Base-by-base conservation (phyloP, 2,329 filamentous ascomycete genomes). In the Coniochaeta prunicola region DNA sequence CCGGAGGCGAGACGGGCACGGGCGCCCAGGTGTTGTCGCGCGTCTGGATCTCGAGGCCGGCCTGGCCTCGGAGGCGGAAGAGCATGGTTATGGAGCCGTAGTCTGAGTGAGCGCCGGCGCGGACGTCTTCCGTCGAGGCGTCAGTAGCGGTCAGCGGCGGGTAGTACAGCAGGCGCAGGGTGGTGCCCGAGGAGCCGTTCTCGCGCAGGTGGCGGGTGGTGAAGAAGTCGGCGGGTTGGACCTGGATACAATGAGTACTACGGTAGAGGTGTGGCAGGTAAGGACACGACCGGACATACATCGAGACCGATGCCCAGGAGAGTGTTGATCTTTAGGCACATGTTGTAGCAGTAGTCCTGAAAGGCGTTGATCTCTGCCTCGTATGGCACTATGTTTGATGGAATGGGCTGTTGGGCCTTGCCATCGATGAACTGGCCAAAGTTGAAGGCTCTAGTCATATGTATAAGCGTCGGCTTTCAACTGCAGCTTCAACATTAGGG, bases 81-180 rank as follows among this genome's bases (percentile, higher is more conserved):
- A 97, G 82, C n/a, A 88, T 76, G 1, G 85, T 88, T 59, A 88
- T 73, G 60, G 80, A 84, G 59, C 85, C 85, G 74, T 96, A 96
- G 76, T 97, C 92, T 4, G 89, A 93, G 73, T 97, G 93, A 0
- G 93, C 92, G 59, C 93, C 94, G 7, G 93, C 93, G 30, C 93
- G 87, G 61, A 97, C 84, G 67, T 93, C 90, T 58, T 76, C 67
- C 61, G 67, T 57, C 34, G 78, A 65, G 65, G 85, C 72, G 53
- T 72, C 67, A 40, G 69, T 69, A 6, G 70, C 57, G 60, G 65
- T 65, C 8, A 79, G 75, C 1, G 84, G 80, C 0, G 88, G 89
- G 73, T 91, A 92, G 73, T 86, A 84, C 1, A 97, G 83, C 64
- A 90, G 79, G 31, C 90, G 86, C 15, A 91, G 78, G 66, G 83